A percentile compares a stretch with the other conserved stretches of the same genome.
phyloP scores from a whole-genome alignment of 2,329 filamentous ascomycete genomes.

The Xylaria sp. region DNA sequence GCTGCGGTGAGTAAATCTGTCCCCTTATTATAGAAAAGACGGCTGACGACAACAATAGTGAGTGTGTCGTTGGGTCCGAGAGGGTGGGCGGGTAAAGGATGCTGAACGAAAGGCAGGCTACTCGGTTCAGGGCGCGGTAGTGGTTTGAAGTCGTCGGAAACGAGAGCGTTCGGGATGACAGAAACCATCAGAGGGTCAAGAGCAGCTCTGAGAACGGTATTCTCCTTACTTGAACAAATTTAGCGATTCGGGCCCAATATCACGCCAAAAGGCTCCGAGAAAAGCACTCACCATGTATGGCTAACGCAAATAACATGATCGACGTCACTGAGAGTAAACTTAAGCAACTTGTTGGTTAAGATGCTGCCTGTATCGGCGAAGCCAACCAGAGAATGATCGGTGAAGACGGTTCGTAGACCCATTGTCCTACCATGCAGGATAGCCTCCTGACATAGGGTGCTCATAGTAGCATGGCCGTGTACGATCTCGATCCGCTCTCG shows the following conservation, averaged over 20 bases:
- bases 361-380: slow-evolving; percentile 97
- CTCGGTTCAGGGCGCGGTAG: slow-evolving; percentile 58
- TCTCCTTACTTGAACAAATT: slow-evolving; percentile 79
- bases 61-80: slow-evolving; percentile 87
- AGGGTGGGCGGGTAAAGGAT: slow-evolving; percentile 68
- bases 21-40: slow-evolving; percentile 98
- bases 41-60: slow-evolving; percentile 96
- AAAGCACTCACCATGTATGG: slow-evolving; percentile 81
- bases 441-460: slow-evolving; percentile 91
- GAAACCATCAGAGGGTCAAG: slow-evolving; percentile 97
- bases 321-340: slow-evolving; percentile 95
- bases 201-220: slow-evolving; percentile 92
- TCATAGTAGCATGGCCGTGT: slow-evolving; percentile 94
- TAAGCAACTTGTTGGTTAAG: slow-evolving; percentile 94
- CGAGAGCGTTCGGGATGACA: slow-evolving; percentile 96
- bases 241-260: slow-evolving; percentile 41
- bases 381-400: slow-evolving; percentile 95
- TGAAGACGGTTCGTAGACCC: slow-evolving; percentile 95
- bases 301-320: slow-evolving; percentile 99
- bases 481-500: slow-evolving; percentile 96
- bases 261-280: background rate
- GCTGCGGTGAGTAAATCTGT: slow-evolving; percentile 96
- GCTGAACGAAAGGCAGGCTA: slow-evolving; percentile 53
- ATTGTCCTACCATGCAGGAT: slow-evolving; percentile 96
- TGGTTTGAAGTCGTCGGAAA: slow-evolving; percentile 94